Evolutionary conservation across 164 flowering plant genomes (phyloP), one percentile per base, ranked within the genome.

Genomic region (Pachysandra terminalis): DNA sequence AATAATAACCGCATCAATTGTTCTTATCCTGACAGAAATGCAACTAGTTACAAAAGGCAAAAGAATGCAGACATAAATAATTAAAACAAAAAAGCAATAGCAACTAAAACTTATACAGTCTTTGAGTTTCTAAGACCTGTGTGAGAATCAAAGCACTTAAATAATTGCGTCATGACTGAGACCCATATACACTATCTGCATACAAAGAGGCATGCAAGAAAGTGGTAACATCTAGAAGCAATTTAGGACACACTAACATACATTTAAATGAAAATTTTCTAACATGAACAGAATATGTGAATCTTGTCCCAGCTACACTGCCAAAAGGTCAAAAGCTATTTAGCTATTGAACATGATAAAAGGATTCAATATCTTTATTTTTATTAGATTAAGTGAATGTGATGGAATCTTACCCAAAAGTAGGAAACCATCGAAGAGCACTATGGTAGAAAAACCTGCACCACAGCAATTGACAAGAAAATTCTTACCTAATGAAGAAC

Each of bases 371-470:
- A n/a, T 45, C 51, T 21, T 19, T 14, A 27, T 19, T 14, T 35
- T 59, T 17, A 25, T 51, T 41, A n/a, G 53, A 35, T 28, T 58
- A 51, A 63, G 54, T 25, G 40, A 63, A 78, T 62, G 40, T 45
- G 45, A 58, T 60, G 51, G 32, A 66, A 22, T 62, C 87, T 89
- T 78, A 91, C 98, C 96, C 97, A 73, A 72, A 87, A 57, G 75
- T 68, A 53, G 98, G 97, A 76, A 95, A 91, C 96, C 96, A 95
- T 59, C 72, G 78, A 40, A 95, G 93, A 74, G 97, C 98, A 82
- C 96, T 95, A 59, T 95, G 98, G 72, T 95, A 95, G 85, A 95
- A 95, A 77, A 91, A 95, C 84, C 97, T 91, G 86, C 83, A 86
- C 32, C 48, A 70, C 7, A 56, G 26, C 56, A 58, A 66, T 37